These are phyloP conservation scores for Glomus cerebriforme DNA, from an alignment of 192 early-diverging fungal genomes.

Conservation along the genomic window DNA sequence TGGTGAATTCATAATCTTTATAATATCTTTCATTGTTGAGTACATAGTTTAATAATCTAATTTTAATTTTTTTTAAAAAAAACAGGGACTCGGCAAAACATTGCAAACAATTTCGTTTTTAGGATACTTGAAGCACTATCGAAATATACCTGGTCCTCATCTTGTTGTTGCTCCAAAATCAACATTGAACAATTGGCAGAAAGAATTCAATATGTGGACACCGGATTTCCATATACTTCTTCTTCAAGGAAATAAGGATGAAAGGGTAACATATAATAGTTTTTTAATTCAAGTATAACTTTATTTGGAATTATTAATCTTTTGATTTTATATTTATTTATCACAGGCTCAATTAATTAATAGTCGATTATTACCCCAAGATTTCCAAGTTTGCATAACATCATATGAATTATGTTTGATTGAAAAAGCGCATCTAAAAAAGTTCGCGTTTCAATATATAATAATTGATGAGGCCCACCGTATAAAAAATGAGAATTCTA, in stretches of 20 bases:
- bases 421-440: slow-evolving; percentile 83
- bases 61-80: neutral
- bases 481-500: slow-evolving; percentile 98
- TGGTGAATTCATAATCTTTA: slow-evolving; percentile 57
- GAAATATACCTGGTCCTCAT: slow-evolving; percentile 81
- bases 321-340: slow-evolving; percentile 5
- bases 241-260: slow-evolving; percentile 88
- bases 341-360: slow-evolving; percentile 56
- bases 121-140: slow-evolving; percentile 88
- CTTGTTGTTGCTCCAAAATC: slow-evolving; percentile 96
- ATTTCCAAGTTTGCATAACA: slow-evolving; percentile 94
- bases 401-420: slow-evolving; percentile 96
- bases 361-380: slow-evolving; percentile 51
- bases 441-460: slow-evolving; percentile 89
- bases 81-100: slow-evolving; percentile 91
- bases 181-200: slow-evolving; percentile 95
- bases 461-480: slow-evolving; percentile 97
- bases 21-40: slow-evolving; percentile 12
- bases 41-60: neutral
- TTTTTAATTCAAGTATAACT: neutral
- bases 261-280: slow-evolving; percentile 53
- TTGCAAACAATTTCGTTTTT: slow-evolving; percentile 96
- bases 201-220: slow-evolving; percentile 90
- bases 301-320: neutral
- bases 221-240: slow-evolving; percentile 86